phyloP scores from a whole-genome alignment of 768 basidiomycete species.

The Cubamyces sp. region DNA sequence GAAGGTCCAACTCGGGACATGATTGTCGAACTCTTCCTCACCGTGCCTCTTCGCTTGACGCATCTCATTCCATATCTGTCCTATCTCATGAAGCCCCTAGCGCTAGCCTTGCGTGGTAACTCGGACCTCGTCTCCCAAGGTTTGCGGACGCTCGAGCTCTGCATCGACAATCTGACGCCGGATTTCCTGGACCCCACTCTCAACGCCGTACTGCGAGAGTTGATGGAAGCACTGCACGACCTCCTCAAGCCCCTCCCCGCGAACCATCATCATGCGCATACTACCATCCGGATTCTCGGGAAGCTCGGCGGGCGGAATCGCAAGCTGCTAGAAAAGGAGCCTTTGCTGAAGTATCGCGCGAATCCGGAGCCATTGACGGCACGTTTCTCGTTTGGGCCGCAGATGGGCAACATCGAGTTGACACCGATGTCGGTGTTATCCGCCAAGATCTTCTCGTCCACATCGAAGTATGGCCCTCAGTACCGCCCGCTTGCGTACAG shows the following conservation, averaged over 20 bases:
- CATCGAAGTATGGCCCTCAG: constrained; percentile 32
- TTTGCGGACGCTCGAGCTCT: constrained; percentile 94
- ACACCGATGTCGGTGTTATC: constrained; percentile 70
- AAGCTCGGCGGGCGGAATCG: constrained; percentile 96
- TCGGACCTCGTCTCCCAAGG: constrained; percentile 95
- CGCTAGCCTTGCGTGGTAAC: constrained; percentile 84
- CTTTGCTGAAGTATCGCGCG: constrained; percentile 69
- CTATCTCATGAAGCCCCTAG: constrained; percentile 96
- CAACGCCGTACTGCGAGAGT: constrained; percentile 86
- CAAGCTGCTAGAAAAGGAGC: constrained; percentile 80
- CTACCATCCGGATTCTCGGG: constrained; percentile 93
- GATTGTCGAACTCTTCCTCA: constrained; percentile 96
- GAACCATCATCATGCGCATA: constrained; percentile 88
- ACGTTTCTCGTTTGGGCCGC: constrained; percentile 74
- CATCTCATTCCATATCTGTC: constrained; percentile 94
- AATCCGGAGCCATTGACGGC: constrained; percentile 73
- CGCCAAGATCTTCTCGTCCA: constrained; percentile 52
- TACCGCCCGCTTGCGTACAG: constrained; percentile 66
- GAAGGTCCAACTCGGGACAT: constrained; percentile 85
- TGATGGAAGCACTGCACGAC: constrained; percentile 93
- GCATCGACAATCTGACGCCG: constrained; percentile 97
- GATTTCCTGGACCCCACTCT: constrained; percentile 98
- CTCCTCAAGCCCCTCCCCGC: constrained; percentile 89
- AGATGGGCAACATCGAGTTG: constrained; percentile 64
- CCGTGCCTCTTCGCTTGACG: constrained; percentile 92